Percentiles rank a stretch among this genome's conserved stretches.
These are phyloP conservation scores for Ceratocystis smalleyi DNA, from an alignment of 2,329 filamentous ascomycete species.

Conservation along the genomic window DNA sequence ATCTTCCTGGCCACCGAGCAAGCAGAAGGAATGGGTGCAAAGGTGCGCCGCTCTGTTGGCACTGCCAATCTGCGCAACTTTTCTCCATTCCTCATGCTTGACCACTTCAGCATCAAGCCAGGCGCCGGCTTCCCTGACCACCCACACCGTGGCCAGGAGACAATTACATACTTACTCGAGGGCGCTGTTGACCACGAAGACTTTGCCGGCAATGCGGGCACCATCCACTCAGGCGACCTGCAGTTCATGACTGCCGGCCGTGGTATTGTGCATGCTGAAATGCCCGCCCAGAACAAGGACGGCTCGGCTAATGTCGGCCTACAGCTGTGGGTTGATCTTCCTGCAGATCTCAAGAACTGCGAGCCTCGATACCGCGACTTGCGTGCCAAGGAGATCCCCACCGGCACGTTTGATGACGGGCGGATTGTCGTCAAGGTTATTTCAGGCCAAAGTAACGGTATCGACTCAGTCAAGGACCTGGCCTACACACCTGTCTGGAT, in stretches of 20 bases:
- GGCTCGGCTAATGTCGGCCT: constrained; percentile 68
- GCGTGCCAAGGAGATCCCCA: constrained; percentile 61
- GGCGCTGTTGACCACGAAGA: constrained; percentile 86
- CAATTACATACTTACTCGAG: constrained; percentile 75
- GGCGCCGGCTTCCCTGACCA: constrained; percentile 87
- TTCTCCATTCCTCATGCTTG: constrained; percentile 88
- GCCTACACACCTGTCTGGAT: constrained; percentile 98
- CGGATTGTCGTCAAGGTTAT: constrained; percentile 79
- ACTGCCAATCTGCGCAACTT: constrained; percentile 72
- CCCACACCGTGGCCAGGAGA: constrained; percentile 65
- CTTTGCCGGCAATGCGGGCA: constrained; percentile 73
- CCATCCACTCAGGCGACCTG: constrained; percentile 71
- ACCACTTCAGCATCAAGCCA: constrained; percentile 69
- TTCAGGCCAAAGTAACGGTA: constrained; percentile 65
- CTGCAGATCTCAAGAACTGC: constrained; percentile 64
- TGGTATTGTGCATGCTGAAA: constrained; percentile 90
- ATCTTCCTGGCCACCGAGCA: constrained; percentile 75
- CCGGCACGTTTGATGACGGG: constrained; percentile 52
- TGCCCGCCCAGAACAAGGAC: constrained; percentile 67
- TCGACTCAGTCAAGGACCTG: constrained; percentile 76
- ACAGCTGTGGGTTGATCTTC: constrained; percentile 92
- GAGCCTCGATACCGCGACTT: constrained; percentile 89
- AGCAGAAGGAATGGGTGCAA: constrained; percentile 73
- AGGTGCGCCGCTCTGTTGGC: constrained; percentile 75
- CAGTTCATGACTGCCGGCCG: constrained; percentile 95